These are phyloP conservation scores for Sinapis alba DNA, from an alignment of 441 rosid genomes.

Conservation along the genomic window DNA sequence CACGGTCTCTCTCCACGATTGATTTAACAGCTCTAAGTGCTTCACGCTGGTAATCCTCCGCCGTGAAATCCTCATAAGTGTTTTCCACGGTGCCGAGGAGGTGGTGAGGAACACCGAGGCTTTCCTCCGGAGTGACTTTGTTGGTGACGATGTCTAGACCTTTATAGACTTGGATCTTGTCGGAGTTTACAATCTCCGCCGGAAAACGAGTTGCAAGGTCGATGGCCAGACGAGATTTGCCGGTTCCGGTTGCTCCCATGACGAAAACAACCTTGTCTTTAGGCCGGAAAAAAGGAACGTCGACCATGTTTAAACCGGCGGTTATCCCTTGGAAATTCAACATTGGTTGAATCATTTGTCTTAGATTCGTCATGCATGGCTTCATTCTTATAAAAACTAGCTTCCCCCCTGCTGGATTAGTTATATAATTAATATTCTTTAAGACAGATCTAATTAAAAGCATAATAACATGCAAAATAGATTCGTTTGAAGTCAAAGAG, in stretches of 20 bases:
- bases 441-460: conserved; percentile 35
- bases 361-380: conserved; percentile 52
- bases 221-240: conserved; percentile 79
- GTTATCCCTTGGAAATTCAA: conserved; percentile 47
- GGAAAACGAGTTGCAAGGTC: conserved; percentile 66
- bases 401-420: conserved; percentile 35
- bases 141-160: conserved; percentile 72
- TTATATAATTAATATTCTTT: conserved; percentile 7
- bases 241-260: conserved; percentile 80
- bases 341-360: conserved; percentile 56
- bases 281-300: conserved; percentile 50
- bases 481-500: conserved; percentile 32
- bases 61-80: conserved; percentile 51
- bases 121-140: conserved; percentile 68
- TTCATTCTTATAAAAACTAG: conserved; percentile 44
- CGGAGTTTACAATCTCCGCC: conserved; percentile 74
- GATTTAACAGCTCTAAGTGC: conserved; percentile 46
- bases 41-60: conserved; percentile 50
- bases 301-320: conserved; percentile 39
- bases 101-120: conserved; percentile 75
- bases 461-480: conserved; percentile 39
- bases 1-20: conserved; percentile 44
- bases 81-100: conserved; percentile 53
- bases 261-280: conserved; percentile 74
- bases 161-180: conserved; percentile 78